Evolutionary conservation across 2,329 filamentous ascomycete genomes (phyloP), one percentile per base, ranked within the genome.

Genomic region (Zymoseptoria pseudotritici): DNA sequence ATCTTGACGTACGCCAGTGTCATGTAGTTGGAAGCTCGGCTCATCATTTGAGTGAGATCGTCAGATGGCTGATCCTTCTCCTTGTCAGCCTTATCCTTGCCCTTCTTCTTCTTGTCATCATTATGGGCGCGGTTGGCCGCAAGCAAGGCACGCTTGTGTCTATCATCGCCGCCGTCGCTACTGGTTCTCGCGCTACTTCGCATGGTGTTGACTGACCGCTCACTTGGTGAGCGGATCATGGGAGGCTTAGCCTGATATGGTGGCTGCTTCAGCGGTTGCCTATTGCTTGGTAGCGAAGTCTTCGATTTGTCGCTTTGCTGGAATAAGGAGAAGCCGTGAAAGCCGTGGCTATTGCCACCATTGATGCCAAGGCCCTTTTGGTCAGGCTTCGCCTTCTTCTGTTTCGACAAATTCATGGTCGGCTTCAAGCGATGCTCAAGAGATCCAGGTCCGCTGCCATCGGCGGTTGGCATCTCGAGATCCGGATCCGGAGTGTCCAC

Each of bases 1-100:
- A 99, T 90, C 75, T 91, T 94, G 74, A 99, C 91, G 74, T 96
- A 92, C 2, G 93, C 88, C 63, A 99, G 87, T 0, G 94, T 97
- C 91, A 97, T 97, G 78, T 95, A 99, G 73, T 92, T 96, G 60
- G 90, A 96, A 3, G 94, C 94, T 29, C 94, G 88, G 57, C 85
- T 86, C 76, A 99, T 93, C 94, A 99, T 99, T 77, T 95, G 91
- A 10, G 91, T 94, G 50, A 99, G 80, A 71, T 99, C 95, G 71
- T 99, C 94, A 0, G 88, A 88, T 4, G 85, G 82, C 61, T 85
- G 83, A 56, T 87, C 83, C 56, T 85, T 83, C 71, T 66, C 65
- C 57, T 69, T 69, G 42, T 66, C 58, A 63, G 85, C 83, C 58
- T 87, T 83, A 55, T 85, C 83, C 71, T 66, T 65, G 53, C 67